These are phyloP conservation scores for Thecaphora thlaspeos DNA, from an alignment of 1,284 basidiomycete genomes.

Conservation along the genomic window DNA sequence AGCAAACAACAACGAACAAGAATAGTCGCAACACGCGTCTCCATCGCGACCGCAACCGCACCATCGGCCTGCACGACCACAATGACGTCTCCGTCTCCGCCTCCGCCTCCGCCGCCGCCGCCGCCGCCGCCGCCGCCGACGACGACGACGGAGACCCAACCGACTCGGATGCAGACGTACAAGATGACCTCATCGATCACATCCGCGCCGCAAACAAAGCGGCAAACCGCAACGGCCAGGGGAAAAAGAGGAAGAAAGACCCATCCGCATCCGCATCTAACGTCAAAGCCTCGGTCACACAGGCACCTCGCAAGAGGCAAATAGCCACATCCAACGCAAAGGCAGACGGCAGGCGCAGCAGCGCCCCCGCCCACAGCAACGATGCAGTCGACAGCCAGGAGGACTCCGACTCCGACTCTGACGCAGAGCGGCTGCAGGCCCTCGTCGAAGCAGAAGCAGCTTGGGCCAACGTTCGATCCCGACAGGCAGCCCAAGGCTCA, in stretches of 20 bases:
- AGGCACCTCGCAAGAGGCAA: no score
- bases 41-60: no score
- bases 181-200: conserved; percentile 1
- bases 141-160: background rate
- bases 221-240: conserved; percentile 1
- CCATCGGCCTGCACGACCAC: no score
- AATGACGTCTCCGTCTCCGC: conserved; percentile 1
- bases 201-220: background rate
- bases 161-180: conserved; percentile 3
- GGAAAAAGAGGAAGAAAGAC: conserved; percentile 2
- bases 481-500: conserved; percentile 25
- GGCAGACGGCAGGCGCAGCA: background rate
- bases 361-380: no score
- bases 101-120: background rate
- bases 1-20: no score
- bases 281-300: no score
- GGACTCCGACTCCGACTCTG: conserved; percentile 16
- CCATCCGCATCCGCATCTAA: no score
- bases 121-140: conserved; percentile 1
- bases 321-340: no score
- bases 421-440: conserved; percentile 24
- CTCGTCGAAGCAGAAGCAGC: conserved; percentile 25
- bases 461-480: conserved; percentile 23
- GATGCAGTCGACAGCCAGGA: conserved; percentile 5
- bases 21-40: no score